phyloP scores from a whole-genome alignment of 768 basidiomycete genomes.

The Kondoa malvinella region DNA sequence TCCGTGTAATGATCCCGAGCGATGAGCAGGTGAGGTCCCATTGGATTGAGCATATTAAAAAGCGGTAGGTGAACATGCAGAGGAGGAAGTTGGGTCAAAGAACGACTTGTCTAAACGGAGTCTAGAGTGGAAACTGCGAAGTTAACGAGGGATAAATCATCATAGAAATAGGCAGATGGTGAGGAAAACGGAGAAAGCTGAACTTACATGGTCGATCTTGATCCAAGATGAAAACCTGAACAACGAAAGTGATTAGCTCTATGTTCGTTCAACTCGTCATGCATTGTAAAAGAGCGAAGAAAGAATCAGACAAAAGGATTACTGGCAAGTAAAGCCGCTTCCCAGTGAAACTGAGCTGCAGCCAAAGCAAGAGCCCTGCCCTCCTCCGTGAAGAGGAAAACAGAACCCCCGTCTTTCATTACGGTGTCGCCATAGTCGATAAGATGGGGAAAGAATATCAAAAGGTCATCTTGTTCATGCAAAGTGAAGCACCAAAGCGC shows the following conservation, averaged over 20 bases:
- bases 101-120: not conserved
- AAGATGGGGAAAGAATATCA: slow-evolving; percentile 8
- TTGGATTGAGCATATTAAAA: not conserved
- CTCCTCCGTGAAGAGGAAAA: not conserved
- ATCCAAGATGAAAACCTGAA: not conserved
- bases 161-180: not conserved
- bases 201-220: not conserved
- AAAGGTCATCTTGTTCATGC: not conserved
- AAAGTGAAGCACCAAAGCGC: not conserved
- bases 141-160: not conserved
- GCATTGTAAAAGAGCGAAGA: not conserved
- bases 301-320: not conserved
- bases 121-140: not conserved
- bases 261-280: not conserved
- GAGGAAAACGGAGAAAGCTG: not conserved
- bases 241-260: not conserved
- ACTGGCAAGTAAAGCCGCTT: not conserved
- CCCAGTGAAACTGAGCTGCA: not conserved
- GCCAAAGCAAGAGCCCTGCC: not conserved
- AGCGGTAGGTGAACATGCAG: not conserved
- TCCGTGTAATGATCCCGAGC: not conserved
- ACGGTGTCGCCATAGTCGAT: slow-evolving; percentile 5
- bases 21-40: not conserved
- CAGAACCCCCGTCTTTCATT: slow-evolving; percentile 3
- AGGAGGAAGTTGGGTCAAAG: not conserved